Evolutionary conservation across 768 basidiomycete genomes (phyloP), one percentile per base, ranked within the genome.

Genomic region (Mycena sanguinolenta): DNA sequence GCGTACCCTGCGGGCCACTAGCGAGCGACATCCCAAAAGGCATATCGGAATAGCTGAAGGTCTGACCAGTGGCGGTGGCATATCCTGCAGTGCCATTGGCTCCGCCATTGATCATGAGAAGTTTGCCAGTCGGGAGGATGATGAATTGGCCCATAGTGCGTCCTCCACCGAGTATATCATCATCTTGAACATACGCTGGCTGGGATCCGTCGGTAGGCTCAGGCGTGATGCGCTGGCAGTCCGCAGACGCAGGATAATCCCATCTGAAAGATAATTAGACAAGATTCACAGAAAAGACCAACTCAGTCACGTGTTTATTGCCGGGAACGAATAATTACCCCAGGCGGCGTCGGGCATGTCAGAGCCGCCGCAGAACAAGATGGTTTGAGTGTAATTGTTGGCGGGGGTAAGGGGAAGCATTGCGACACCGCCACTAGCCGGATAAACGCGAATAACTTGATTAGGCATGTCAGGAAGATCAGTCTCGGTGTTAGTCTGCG

Each of bases 111-210:
- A 95, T 81, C 60, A 95, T 86, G 27, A 95, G 84, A 21, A 96
- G 65, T 34, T 88, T 91, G 4, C 91, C 92, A 57, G 94, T 89
- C 0, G 95, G 90, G 8, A 98, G 90, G 36, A 87, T 86, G 81
- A 97, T 91, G 78, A 97, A 95, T 77, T 95, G 94, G 12, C 96
- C 95, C 96, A 98, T 98, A 32, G 93, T 94, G 30, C 95, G 88
- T 0, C 91, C 90, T 67, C 90, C 85, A 12, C n/a, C n/a, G n/a
- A 89, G 82, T 86, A 96, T 90, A 70, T 89, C 80, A 72, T 97
- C 95, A 65, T 95, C 95, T 73, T 92, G 86, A 7, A 83, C 80
- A 77, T 94, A 95, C 0, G 73, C 79, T 0, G 91, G 84, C 0
- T 83, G 39, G 2, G 90, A 89, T 7, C 91, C 91, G 63, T 92